Conservation (phyloP, 1,284 basidiomycete species). For the Tausonia pullulans region DNA sequence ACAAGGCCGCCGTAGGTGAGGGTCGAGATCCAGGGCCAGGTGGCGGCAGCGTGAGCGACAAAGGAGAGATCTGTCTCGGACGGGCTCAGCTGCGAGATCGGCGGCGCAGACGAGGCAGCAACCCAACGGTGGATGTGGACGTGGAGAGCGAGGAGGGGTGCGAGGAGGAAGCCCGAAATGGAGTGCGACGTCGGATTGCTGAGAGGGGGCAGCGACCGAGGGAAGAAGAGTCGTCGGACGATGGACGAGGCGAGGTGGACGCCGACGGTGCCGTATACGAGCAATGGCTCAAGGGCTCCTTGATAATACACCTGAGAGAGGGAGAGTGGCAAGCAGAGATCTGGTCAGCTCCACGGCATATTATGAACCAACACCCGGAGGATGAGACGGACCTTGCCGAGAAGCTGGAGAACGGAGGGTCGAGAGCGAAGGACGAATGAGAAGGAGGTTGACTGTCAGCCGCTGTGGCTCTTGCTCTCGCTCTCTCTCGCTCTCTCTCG, state of each 20-base stretch:
- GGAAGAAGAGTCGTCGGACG: not conserved
- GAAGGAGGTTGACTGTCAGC: too few relatives aligned
- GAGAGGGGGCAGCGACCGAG: not conserved
- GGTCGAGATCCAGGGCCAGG: not conserved
- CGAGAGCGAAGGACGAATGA: too few relatives aligned
- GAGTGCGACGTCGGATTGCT: not conserved
- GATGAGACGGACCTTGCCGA: too few relatives aligned
- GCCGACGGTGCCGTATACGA: too few relatives aligned
- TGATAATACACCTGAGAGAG: too few relatives aligned
- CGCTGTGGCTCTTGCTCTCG: too few relatives aligned
- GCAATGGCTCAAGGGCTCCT: too few relatives aligned
- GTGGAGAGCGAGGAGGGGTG: not conserved
- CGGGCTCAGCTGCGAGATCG: slow-evolving; percentile 1
- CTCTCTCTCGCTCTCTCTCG: too few relatives aligned
- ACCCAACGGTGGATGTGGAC: not conserved
- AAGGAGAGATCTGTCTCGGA: slow-evolving; percentile 3
- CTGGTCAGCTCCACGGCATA: too few relatives aligned
- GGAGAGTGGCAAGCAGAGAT: too few relatives aligned
- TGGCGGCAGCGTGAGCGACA: not conserved
- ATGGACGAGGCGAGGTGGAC: not conserved
- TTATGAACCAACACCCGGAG: too few relatives aligned
- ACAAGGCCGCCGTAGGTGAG: not conserved
- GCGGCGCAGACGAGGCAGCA: not conserved
- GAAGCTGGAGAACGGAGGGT: not conserved
- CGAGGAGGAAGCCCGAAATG: slow-evolving; percentile 2